These are phyloP conservation scores for Ganoderma multipileum DNA, from an alignment of 1,284 basidiomycete genomes.

Conservation along the genomic window DNA sequence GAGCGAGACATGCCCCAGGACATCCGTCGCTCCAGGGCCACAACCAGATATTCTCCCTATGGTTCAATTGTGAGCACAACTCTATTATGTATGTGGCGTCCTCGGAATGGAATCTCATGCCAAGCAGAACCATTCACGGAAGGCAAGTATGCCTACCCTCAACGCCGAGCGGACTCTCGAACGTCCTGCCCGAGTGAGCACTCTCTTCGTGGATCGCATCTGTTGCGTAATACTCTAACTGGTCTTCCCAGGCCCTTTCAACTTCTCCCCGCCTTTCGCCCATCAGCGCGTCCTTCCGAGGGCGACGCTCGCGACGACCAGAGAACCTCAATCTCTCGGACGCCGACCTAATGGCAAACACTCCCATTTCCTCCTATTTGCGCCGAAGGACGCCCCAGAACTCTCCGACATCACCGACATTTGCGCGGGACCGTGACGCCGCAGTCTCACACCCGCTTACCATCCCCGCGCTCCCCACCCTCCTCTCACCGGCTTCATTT, in stretches of 20 bases:
- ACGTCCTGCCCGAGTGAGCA: slow-evolving; percentile 40
- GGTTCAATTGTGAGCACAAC: slow-evolving; percentile 55
- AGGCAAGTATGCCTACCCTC: slow-evolving; percentile 43
- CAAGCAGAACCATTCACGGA: slow-evolving; percentile 41
- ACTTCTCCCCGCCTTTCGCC: slow-evolving; percentile 55
- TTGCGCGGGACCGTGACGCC: slow-evolving; percentile 44
- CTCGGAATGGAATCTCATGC: slow-evolving; percentile 13
- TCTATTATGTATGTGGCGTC: slow-evolving; percentile 8
- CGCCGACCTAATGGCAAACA: slow-evolving; percentile 51
- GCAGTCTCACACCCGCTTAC: slow-evolving; percentile 57
- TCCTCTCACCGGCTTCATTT: slow-evolving; percentile 38
- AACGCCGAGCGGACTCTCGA: slow-evolving; percentile 35
- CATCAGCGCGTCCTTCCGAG: slow-evolving; percentile 34
- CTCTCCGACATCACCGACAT: slow-evolving; percentile 72
- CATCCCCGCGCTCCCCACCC: slow-evolving; percentile 61
- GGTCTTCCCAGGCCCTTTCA: slow-evolving; percentile 43
- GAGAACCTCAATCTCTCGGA: slow-evolving; percentile 40
- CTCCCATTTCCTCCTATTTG: slow-evolving; percentile 79
- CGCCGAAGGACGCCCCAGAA: slow-evolving; percentile 77
- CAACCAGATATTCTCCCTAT: slow-evolving; percentile 70
- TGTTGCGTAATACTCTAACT: slow-evolving; percentile 10
- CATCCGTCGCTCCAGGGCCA: slow-evolving; percentile 35
- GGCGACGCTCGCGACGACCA: slow-evolving; percentile 32
- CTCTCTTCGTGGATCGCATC: not conserved
- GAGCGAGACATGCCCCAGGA: slow-evolving; percentile 37